Evolutionary conservation across 73 alveolate species (phyloP).

Genomic region (Paramecium primaurelia): DNA sequence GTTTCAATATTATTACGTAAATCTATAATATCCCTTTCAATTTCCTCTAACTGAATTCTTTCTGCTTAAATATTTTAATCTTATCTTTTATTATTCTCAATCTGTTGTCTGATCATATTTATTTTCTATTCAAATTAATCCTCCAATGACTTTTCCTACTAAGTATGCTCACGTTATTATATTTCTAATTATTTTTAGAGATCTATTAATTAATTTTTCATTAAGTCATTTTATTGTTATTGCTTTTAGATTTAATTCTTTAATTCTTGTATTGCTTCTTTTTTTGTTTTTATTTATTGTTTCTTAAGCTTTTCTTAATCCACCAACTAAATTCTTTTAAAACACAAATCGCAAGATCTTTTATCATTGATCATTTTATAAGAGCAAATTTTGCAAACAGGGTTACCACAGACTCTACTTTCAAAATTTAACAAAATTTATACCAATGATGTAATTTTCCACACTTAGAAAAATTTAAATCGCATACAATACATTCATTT

Average conservation of each 20-base stretch:
- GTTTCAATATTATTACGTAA: background rate
- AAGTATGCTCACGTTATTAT: background rate
- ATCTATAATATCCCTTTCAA: background rate
- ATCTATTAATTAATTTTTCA: background rate
- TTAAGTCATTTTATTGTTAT: background rate
- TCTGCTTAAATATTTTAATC: background rate
- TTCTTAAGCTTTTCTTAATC: background rate
- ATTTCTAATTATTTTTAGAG: background rate
- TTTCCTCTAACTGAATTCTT: background rate
- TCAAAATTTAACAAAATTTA: background rate
- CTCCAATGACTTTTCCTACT: background rate
- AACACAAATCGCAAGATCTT: slow-evolving; percentile 3
- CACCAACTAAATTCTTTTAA: background rate
- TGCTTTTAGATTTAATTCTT: background rate
- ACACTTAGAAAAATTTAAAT: background rate
- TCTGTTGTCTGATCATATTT: background rate
- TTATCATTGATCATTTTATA: background rate
- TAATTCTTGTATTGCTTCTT: background rate
- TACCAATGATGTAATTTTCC: slow-evolving; percentile 34
- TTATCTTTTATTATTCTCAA: background rate
- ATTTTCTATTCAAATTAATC: background rate
- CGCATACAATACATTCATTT: background rate
- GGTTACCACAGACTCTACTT: slow-evolving; percentile 26
- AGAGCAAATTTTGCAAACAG: background rate
- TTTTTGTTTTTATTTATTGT: background rate